Evolutionary conservation across 768 basidiomycete genomes (phyloP), one percentile per base, ranked within the genome.

Genomic region (Xanthoconium purpureum): DNA sequence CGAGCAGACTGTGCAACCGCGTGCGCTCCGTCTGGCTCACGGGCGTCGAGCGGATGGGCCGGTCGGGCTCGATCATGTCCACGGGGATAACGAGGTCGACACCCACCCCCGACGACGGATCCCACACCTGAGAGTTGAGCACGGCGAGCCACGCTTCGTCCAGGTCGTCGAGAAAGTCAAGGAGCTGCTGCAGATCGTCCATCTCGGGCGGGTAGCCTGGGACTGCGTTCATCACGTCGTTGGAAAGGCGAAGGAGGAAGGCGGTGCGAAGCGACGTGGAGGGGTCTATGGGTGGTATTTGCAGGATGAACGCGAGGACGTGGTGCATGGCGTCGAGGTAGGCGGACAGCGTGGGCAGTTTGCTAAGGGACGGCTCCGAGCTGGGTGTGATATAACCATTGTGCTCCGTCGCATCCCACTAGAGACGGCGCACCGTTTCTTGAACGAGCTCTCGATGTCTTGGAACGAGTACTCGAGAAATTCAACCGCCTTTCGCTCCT

Each of bases 121-220:
- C 83, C 90, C 90, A 92, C 2, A 79, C 75, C 62, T 88, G 84
- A 6, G 74, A 73, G 38, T 78, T 78, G 30, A 92, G 75, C 2
- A 88, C 85, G 17, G 81, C 78, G 14, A 83, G 60, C 90, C 90
- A 92, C 0, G 83, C 87, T 49, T 83, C 78, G 69, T 92, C 90
- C 37, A 92, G 78, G 63, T 89, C 84, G 64, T 84, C 82, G 28
- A 91, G 72, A 75, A 84, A 88, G 57, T 86, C 83, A 28, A 88
- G 74, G 6, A 89, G 75, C 37, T 78, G 73, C 33, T 73, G 77
- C 2, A 92, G 70, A 14, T 74, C 71, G 8, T 73, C 68, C 20
- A 71, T 57, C 15, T 76, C 69, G 1, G 82, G 77, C 3, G 73
- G 69, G 65, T 92, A 92, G 6, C 88, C 87, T 6, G 80, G 73